Base-by-base conservation (phyloP, 2,329 filamentous ascomycete genomes). In the Talaromyces amestolkiae region DNA sequence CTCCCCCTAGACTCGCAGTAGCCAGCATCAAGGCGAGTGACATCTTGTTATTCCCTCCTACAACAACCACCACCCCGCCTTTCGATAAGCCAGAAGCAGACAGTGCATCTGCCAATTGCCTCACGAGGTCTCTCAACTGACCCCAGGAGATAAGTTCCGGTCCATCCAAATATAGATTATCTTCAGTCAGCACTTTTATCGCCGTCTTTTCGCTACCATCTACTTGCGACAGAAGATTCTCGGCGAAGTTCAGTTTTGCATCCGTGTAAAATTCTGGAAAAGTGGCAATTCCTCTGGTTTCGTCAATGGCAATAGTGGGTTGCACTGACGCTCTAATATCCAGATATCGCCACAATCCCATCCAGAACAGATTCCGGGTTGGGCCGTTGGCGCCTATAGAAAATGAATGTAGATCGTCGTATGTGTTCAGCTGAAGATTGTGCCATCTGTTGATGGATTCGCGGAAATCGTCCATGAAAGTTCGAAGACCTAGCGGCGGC, bases 331-430 rank as follows among this genome's bases (percentile, higher is more conserved):
- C 58, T 61, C 49, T 61, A 31, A 61, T 61, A n/a, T 61, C 58
- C 15, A 61, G 27, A 49, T 61, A 49, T 4, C 17, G 41, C 58
- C 58, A 61, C 41, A 61, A 39, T n/a, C 17, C 24, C 58, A 47
- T 61, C 58, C 58, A 61, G 41, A 61, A 61, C 31, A 33, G 17
- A 27, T 61, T 47, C 49, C 58, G 37, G n/a, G 58, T 61, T 51
- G 58, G 6, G 13, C 24, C 41, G n/a, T 49, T 24, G 24, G 27
- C 15, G 6, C 58, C 58, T 31, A 61, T 35, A 19, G 58, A 61
- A 3, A 51, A 61, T 19, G 27, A 45, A 22, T 61, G 58, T 11
- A 61, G 41, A 61, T 61, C 58, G 8, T 39, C 31, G 35, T 61
- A 61, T 49, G 24, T 61, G 51, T 61, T 27, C 8, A 61, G 9